phyloP scores from a whole-genome alignment of 2,329 filamentous ascomycete genomes.

The Periconia digitata region DNA sequence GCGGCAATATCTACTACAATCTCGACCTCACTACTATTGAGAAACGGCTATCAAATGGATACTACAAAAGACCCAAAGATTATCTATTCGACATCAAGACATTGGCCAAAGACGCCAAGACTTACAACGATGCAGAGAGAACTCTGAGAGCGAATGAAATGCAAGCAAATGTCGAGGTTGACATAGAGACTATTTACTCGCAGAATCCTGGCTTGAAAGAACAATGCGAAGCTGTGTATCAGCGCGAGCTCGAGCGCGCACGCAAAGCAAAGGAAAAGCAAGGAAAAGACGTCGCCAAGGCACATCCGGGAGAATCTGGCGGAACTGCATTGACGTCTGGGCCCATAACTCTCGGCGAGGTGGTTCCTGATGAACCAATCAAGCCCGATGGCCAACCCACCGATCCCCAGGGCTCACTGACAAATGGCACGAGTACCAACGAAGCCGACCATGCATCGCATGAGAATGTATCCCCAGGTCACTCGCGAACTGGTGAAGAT shows the following conservation, averaged over 20 bases:
- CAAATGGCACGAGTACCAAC: slow-evolving; percentile 56
- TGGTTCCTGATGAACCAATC: slow-evolving; percentile 55
- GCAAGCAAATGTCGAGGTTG: slow-evolving; percentile 89
- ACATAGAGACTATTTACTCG: slow-evolving; percentile 75
- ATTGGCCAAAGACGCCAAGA: slow-evolving; percentile 80
- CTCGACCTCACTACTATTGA: slow-evolving; percentile 91
- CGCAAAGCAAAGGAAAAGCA: slow-evolving; percentile 63
- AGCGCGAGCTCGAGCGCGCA: slow-evolving; percentile 64
- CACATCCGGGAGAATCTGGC: slow-evolving; percentile 46
- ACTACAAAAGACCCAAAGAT: slow-evolving; percentile 87
- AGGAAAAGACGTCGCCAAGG: slow-evolving; percentile 42
- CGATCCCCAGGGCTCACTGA: slow-evolving; percentile 56
- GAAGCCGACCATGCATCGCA: slow-evolving; percentile 32
- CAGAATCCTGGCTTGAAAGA: slow-evolving; percentile 62
- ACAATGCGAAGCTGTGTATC: slow-evolving; percentile 82
- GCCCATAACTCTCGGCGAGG: slow-evolving; percentile 61
- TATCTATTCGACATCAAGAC: slow-evolving; percentile 86
- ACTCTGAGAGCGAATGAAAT: slow-evolving; percentile 89
- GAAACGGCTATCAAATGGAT: slow-evolving; percentile 94
- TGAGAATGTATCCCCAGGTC: slow-evolving; percentile 47
- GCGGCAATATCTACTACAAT: slow-evolving; percentile 91
- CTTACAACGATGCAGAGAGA: slow-evolving; percentile 78
- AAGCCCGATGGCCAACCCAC: slow-evolving; percentile 34
- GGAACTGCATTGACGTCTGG: slow-evolving; percentile 48
- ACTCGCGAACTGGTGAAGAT: slow-evolving; percentile 45